phyloP scores from a whole-genome alignment of 2,329 filamentous ascomycete genomes.

The Epichloe amarillans region DNA sequence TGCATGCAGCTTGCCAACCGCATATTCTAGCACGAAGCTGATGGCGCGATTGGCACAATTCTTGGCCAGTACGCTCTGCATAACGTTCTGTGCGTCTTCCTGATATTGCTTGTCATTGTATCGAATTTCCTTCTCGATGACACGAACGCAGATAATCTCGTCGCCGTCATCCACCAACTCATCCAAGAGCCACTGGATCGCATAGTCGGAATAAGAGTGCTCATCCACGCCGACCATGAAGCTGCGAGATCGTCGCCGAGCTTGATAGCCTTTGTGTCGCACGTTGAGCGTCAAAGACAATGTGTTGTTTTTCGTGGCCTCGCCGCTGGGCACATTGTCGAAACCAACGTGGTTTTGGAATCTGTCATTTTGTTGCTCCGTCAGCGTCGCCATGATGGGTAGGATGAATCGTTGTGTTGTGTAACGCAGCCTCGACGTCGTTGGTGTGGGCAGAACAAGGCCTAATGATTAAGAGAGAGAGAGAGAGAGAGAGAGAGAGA shows the following conservation, averaged over 20 bases:
- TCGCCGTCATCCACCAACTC: conserved; percentile 89
- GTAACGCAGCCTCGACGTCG: neutral
- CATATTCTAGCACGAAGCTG: conserved; percentile 73
- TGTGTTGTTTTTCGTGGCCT: conserved; percentile 45
- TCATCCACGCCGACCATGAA: conserved; percentile 88
- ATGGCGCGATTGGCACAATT: conserved; percentile 72
- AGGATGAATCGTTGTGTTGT: neutral
- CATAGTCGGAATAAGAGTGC: conserved; percentile 84
- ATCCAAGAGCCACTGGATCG: conserved; percentile 82
- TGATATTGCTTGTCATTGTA: conserved; percentile 59
- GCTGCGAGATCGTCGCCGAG: conserved; percentile 66
- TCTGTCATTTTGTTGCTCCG: conserved; percentile 28
- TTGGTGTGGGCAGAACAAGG: neutral
- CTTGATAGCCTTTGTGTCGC: conserved; percentile 76
- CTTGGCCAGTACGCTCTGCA: conserved; percentile 65
- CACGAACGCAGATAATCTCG: conserved; percentile 80
- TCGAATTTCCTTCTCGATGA: conserved; percentile 71
- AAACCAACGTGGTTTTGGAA: conserved; percentile 48
- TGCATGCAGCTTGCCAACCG: conserved; percentile 77
- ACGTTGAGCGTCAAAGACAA: conserved; percentile 69
- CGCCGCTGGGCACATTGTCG: conserved; percentile 44
- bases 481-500: neutral
- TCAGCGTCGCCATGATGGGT: conserved; percentile 30
- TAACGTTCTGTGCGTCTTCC: conserved; percentile 58
- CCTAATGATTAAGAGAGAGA: neutral